phyloP scores from a whole-genome alignment of 441 rosid genomes.

The Dalechampia spathulata region DNA sequence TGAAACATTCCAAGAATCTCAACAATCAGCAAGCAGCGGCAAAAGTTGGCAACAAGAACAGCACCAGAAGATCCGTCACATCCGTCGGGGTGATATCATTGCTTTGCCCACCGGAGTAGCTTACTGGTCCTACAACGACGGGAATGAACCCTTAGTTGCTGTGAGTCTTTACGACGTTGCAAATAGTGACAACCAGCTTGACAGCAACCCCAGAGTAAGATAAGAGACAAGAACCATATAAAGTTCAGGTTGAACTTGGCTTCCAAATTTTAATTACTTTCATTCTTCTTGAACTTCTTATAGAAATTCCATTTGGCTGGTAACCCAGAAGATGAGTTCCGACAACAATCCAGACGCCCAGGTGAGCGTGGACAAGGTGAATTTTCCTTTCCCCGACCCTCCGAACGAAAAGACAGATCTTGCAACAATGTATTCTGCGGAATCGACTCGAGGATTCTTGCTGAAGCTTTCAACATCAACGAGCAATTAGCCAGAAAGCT shows the following conservation, averaged over 20 bases:
- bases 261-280: no score
- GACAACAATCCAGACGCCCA: not conserved
- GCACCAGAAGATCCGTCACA: constrained; percentile 58
- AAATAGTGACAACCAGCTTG: constrained; percentile 69
- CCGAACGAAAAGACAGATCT: constrained; percentile 1
- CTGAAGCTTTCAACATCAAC: constrained; percentile 55
- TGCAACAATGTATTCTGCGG: constrained; percentile 53
- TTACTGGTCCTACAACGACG: constrained; percentile 71
- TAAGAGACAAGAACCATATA: not conserved
- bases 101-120: constrained; percentile 57
- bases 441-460: constrained; percentile 37
- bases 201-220: constrained; percentile 52
- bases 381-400: not conserved
- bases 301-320: constrained; percentile 60
- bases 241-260: not conserved
- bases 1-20: constrained; percentile 63
- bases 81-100: constrained; percentile 54
- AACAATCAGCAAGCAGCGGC: constrained; percentile 24
- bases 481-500: constrained; percentile 35
- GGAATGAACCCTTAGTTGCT: constrained; percentile 38
- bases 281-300: not conserved
- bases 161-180: constrained; percentile 38
- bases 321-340: constrained; percentile 42
- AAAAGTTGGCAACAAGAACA: constrained; percentile 33
- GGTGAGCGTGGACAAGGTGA: not conserved